Evolutionary conservation across 2,329 filamentous ascomycete species (phyloP).

Genomic region (Fusarium tuaranense): DNA sequence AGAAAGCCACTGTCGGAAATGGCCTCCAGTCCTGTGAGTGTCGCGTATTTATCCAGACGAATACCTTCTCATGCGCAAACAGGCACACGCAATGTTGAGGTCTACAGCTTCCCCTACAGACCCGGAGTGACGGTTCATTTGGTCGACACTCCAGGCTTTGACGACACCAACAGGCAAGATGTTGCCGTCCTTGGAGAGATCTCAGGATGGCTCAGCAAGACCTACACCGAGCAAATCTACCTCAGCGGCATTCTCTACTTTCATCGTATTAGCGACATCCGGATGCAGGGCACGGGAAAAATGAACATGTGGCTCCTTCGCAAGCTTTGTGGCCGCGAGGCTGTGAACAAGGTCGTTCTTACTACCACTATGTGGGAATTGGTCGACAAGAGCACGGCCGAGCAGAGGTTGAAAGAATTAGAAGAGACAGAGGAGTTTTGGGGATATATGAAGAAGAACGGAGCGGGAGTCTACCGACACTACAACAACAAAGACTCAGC

Average conservation of each 20-base stretch:
- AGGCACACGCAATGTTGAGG: neutral
- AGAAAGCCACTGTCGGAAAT: conserved; percentile 38
- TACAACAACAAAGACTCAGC: conserved; percentile 6
- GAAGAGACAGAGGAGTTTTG: neutral
- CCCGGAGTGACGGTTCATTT: conserved; percentile 3
- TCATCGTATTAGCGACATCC: conserved; percentile 6
- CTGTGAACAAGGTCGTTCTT: conserved; percentile 7
- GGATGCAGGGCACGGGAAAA: conserved; percentile 3
- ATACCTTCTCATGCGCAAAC: neutral
- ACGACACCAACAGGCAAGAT: conserved; percentile 20
- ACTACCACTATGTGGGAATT: conserved; percentile 14
- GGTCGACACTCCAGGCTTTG: conserved; percentile 28
- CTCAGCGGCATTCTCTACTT: conserved; percentile 15
- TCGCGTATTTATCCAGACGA: too few relatives aligned
- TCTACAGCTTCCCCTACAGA: neutral
- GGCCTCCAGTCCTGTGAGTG: conserved; percentile 18
- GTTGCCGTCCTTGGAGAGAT: conserved; percentile 14
- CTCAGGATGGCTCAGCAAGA: neutral
- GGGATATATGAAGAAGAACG: conserved; percentile 5
- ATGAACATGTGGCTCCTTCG: neutral
- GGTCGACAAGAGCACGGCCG: neutral
- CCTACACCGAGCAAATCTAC: neutral
- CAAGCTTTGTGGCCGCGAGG: neutral
- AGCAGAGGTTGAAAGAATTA: neutral
- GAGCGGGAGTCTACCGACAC: neutral